Conservation (phyloP, 192 early-diverging fungal species). For the Phlyctochytrium planicorne region DNA sequence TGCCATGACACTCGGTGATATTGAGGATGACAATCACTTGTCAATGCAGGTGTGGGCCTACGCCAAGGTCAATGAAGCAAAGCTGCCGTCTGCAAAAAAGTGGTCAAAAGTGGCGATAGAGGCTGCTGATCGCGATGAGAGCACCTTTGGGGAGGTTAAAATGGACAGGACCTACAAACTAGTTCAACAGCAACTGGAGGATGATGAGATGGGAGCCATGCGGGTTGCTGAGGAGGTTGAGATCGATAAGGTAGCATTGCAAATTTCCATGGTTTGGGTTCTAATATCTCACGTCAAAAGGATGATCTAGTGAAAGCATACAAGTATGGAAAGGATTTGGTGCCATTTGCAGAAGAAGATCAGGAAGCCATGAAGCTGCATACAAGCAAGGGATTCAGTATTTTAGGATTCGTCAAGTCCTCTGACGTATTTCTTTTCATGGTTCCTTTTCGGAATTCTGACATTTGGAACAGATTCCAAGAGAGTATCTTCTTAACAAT, state of each 20-base stretch:
- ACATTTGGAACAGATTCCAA: slow-evolving; percentile 54
- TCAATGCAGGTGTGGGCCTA: slow-evolving; percentile 58
- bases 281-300: too few species aligned
- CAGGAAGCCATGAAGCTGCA: slow-evolving; percentile 56
- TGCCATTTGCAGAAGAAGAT: slow-evolving; percentile 63
- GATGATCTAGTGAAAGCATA: slow-evolving; percentile 65
- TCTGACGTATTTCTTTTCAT: slow-evolving; percentile 49
- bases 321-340: slow-evolving; percentile 65
- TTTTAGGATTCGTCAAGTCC: slow-evolving; percentile 59
- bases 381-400: slow-evolving; percentile 55
- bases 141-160: slow-evolving; percentile 27
- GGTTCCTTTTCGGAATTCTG: slow-evolving; percentile 2
- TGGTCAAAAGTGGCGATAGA: slow-evolving; percentile 51
- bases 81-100: slow-evolving; percentile 63
- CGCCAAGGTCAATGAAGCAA: slow-evolving; percentile 53
- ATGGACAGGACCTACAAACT: slow-evolving; percentile 43
- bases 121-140: slow-evolving; percentile 16
- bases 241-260: not conserved
- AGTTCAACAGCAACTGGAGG: slow-evolving; percentile 12
- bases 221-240: not conserved
- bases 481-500: slow-evolving; percentile 55
- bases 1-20: slow-evolving; percentile 54
- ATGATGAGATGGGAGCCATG: slow-evolving; percentile 12
- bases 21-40: slow-evolving; percentile 41
- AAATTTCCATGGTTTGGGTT: too few species aligned